Percentiles rank a stretch among this genome's conserved stretches.
These are phyloP conservation scores for Sphagnum contortum DNA, from an alignment of 225 moss, liverwort and hornwort genomes.

Conservation along the genomic window DNA sequence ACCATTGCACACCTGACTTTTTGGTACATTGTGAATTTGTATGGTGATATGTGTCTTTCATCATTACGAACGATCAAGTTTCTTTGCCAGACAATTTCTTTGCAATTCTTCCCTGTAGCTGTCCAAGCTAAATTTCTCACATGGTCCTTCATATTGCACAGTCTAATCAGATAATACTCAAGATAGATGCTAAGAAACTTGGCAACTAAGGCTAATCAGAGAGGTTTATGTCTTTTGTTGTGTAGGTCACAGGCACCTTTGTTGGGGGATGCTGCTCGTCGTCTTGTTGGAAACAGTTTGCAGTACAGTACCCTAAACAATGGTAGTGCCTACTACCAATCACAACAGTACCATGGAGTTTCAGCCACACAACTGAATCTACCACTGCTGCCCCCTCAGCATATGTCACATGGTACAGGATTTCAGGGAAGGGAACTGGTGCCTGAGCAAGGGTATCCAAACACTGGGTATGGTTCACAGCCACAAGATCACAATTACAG, in stretches of 20 bases:
- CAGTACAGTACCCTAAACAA: conserved; percentile 23
- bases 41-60: too few relatives aligned
- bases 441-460: conserved; percentile 25
- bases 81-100: too few relatives aligned
- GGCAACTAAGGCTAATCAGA: conserved; percentile 1
- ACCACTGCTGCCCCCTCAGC: conserved; percentile 6
- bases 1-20: too few relatives aligned
- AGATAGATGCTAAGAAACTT: neutral
- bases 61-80: too few relatives aligned
- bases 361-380: conserved; percentile 18
- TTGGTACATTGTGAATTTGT: too few relatives aligned
- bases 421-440: conserved; percentile 30
- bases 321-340: conserved; percentile 32
- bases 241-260: conserved; percentile 31
- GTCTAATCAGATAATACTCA: too few relatives aligned
- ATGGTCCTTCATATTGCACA: too few relatives aligned
- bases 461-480: conserved; percentile 1
- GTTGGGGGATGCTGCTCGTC: conserved; percentile 42
- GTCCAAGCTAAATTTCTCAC: too few relatives aligned
- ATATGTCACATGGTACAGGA: conserved; percentile 23
- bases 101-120: too few relatives aligned
- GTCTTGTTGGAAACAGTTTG: conserved; percentile 33
- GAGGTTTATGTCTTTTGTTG: conserved; percentile 17
- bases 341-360: conserved; percentile 26
- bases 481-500: conserved; percentile 21